These are phyloP conservation scores for Hemileia vastatrix DNA, from an alignment of 1,284 basidiomycete species.

Conservation along the genomic window DNA sequence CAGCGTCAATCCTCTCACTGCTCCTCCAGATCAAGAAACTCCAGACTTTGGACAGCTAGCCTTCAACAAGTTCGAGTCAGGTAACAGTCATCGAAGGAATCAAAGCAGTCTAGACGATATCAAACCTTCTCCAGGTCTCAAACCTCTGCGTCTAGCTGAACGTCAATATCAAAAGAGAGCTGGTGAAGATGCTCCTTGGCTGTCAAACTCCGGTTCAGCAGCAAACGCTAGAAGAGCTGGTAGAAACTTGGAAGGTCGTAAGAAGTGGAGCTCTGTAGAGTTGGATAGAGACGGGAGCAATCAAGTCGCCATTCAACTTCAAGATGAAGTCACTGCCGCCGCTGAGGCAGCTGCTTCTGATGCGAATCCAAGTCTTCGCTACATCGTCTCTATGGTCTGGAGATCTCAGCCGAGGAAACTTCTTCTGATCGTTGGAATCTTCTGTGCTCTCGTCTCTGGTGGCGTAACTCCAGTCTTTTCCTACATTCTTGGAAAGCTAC, in stretches of 20 bases:
- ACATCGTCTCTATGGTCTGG: slow-evolving; percentile 2
- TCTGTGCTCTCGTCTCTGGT: slow-evolving; percentile 52
- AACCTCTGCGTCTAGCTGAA: slow-evolving; percentile 6
- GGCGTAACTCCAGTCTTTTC: slow-evolving; percentile 85
- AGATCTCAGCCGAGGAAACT: slow-evolving; percentile 13
- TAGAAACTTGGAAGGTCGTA: background rate
- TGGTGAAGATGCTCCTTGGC: slow-evolving; percentile 7
- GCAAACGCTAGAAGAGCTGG: background rate
- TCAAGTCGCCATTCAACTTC: background rate
- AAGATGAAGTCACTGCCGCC: background rate
- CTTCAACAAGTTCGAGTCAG: background rate
- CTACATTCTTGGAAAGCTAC: slow-evolving; percentile 68
- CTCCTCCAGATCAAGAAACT: background rate
- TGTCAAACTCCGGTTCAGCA: background rate
- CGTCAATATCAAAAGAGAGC: slow-evolving; percentile 3
- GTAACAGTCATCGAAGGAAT: background rate
- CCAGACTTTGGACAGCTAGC: background rate
- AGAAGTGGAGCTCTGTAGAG: background rate
- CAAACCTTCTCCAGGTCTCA: background rate
- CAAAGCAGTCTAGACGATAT: background rate
- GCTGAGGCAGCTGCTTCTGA: background rate
- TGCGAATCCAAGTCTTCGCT: background rate
- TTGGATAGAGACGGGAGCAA: background rate
- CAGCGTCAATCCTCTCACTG: background rate
- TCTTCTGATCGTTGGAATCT: slow-evolving; percentile 7